Conservation (phyloP, 768 basidiomycete genomes). For the Trametes sanguinea region DNA sequence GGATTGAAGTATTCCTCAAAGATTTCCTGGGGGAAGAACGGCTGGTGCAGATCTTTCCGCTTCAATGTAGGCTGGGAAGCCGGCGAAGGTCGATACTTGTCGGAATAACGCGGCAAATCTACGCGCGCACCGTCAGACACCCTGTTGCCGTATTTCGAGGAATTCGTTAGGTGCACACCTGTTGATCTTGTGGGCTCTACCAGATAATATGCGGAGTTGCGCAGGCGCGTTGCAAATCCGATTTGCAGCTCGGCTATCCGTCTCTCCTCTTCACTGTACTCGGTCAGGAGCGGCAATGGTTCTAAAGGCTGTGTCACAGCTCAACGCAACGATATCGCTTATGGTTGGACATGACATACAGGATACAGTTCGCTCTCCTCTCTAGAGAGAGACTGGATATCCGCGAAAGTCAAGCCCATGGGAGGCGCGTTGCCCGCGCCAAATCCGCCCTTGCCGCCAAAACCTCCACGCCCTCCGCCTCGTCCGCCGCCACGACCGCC, state of each 20-base stretch:
- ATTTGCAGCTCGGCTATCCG: conserved; percentile 66
- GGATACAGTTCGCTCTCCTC: conserved; percentile 82
- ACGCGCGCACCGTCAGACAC: not conserved
- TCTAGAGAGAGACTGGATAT: conserved; percentile 73
- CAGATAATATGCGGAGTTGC: conserved; percentile 73
- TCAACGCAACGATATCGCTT: conserved; percentile 8
- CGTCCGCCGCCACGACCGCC: conserved; percentile 48
- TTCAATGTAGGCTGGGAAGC: conserved; percentile 66
- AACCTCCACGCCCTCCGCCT: conserved; percentile 62
- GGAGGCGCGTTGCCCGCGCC: conserved; percentile 50
- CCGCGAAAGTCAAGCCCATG: conserved; percentile 80
- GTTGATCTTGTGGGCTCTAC: conserved; percentile 69
- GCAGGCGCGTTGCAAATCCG: conserved; percentile 63
- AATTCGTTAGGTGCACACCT: conserved; percentile 37
- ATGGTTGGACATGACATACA: conserved; percentile 45
- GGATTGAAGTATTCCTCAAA: conserved; percentile 83
- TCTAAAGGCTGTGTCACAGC: conserved; percentile 60
- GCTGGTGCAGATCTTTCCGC: conserved; percentile 66
- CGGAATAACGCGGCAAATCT: conserved; percentile 83
- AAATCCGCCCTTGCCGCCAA: conserved; percentile 50
- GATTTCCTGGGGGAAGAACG: conserved; percentile 77
- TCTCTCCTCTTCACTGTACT: conserved; percentile 65
- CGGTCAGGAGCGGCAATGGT: conserved; percentile 65
- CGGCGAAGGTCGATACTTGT: conserved; percentile 72
- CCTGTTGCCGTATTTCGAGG: conserved; percentile 1